Base-by-base conservation (phyloP, 2,329 filamentous ascomycete species). In the Colletotrichum nymphaeae region DNA sequence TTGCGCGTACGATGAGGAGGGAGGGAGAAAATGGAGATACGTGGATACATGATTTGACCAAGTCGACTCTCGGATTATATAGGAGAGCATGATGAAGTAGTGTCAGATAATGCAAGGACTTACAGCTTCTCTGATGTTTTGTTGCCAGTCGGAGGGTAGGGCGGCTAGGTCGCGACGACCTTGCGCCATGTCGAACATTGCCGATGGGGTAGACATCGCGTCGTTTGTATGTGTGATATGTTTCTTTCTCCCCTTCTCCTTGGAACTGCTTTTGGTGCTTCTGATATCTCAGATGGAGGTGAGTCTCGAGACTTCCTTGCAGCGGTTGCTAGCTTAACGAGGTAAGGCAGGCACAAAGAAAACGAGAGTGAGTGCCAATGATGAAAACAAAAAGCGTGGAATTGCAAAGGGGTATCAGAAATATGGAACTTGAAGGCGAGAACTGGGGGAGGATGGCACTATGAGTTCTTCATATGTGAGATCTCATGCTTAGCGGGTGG, bases 101-200 rank as follows among this genome's bases (percentile, higher is more conserved):
- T 49, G 42, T 8, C 22, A 14, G 28, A 14, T n/a, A n/a, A 5
- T 14, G n/a, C 16, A 60, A 16, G 35, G 46, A 42, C 72, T 63
- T 63, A 74, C 72, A 56, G 74, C 73, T 55, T 75, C 74, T 67
- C 73, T 73, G 37, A 75, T 75, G 56, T 75, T 75, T 59, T 74
- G 71, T 64, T 74, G 73, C 74, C 74, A 75, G 57, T 75, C 74
- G 49, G 67, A 63, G 37, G 69, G 60, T 12, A 75, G 69, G 46
- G 69, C 42, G 32, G 73, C 73, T 19, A 75, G 63, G 59, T 75
- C 74, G 57, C 73, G 74, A 22, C 74, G 74, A 14, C 69, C 74
- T 55, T 75, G 74, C 30, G 26, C 49, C 56, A 75, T 65, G 63
- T 75, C 73, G 63, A 75, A 75, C 46, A 73, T 55, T 32, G 59